phyloP scores from a whole-genome alignment of 2,329 filamentous ascomycete genomes.

The Paramyrothecium roridum region DNA sequence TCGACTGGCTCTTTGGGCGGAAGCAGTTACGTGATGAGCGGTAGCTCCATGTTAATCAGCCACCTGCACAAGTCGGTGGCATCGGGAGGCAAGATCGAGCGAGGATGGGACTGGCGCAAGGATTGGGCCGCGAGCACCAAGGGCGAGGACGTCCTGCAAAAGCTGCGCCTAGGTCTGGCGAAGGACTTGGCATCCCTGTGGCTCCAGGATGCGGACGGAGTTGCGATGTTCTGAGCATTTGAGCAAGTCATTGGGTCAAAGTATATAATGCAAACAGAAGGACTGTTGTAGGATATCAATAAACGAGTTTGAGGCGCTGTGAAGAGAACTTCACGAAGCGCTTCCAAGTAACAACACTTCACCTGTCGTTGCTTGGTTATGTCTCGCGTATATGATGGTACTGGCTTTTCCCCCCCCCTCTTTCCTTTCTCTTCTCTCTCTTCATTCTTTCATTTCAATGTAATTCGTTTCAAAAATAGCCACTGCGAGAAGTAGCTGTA shows the following conservation, averaged over 20 bases:
- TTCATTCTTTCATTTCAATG: too few species aligned
- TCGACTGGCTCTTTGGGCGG: slow-evolving; percentile 55
- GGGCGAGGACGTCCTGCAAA: slow-evolving; percentile 68
- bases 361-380: too few species aligned
- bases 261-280: slow-evolving; percentile 5
- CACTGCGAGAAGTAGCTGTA: too few species aligned
- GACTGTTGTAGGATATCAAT: slow-evolving; percentile 3
- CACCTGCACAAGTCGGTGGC: slow-evolving; percentile 59
- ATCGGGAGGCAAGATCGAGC: slow-evolving; percentile 49
- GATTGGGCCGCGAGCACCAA: slow-evolving; percentile 67
- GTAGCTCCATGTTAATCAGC: slow-evolving; percentile 67
- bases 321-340: too few species aligned
- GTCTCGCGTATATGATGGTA: too few species aligned
- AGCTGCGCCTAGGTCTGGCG: slow-evolving; percentile 70
- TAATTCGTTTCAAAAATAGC: too few species aligned
- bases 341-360: too few species aligned
- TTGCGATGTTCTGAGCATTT: slow-evolving; percentile 34
- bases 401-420: too few species aligned
- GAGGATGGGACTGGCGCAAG: slow-evolving; percentile 75
- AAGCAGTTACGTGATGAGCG: slow-evolving; percentile 66
- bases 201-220: slow-evolving; percentile 62
- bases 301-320: too few species aligned
- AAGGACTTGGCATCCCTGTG: slow-evolving; percentile 70
- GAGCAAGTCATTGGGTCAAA: slow-evolving; percentile 2
- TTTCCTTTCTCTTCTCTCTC: too few species aligned